Evolutionary conservation across 2,329 filamentous ascomycete species (phyloP).

Genomic region (Hypoxylon sp.): DNA sequence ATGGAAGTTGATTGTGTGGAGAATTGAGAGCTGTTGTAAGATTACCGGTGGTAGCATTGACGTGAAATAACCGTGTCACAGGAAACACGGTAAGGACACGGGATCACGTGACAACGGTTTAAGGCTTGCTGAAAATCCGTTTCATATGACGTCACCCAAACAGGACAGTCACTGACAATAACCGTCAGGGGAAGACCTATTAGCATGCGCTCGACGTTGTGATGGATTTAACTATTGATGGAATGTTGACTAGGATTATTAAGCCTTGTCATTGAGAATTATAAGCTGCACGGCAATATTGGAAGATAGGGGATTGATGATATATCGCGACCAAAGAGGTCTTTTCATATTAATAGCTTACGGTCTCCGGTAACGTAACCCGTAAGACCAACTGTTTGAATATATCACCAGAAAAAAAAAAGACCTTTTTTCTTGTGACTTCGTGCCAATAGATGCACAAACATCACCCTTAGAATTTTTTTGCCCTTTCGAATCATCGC

Average conservation of each 20-base stretch:
- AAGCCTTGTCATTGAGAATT: background rate
- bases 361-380: conserved; percentile 36
- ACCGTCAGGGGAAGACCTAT: background rate
- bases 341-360: conserved; percentile 48
- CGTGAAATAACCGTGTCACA: conserved; percentile 22
- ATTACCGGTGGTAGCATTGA: conserved; percentile 17
- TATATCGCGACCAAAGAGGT: conserved; percentile 49
- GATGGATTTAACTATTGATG: background rate
- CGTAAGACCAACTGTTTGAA: conserved; percentile 41
- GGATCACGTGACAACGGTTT: conserved; percentile 29
- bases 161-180: background rate
- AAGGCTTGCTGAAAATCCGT: background rate
- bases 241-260: background rate
- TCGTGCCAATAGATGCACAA: conserved; percentile 20
- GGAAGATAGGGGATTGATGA: conserved; percentile 38
- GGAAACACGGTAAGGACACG: conserved; percentile 28
- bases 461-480: conserved; percentile 9
- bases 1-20: background rate
- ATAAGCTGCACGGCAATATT: background rate
- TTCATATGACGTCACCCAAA: conserved; percentile 24
- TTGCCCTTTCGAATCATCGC: conserved; percentile 25
- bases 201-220: background rate
- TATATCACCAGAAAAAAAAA: conserved; percentile 51
- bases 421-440: conserved; percentile 34
- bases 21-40: background rate